Percentiles rank a stretch among this genome's conserved stretches.
phyloP scores from a whole-genome alignment of 768 basidiomycete species.

The Amanita jacksonii region DNA sequence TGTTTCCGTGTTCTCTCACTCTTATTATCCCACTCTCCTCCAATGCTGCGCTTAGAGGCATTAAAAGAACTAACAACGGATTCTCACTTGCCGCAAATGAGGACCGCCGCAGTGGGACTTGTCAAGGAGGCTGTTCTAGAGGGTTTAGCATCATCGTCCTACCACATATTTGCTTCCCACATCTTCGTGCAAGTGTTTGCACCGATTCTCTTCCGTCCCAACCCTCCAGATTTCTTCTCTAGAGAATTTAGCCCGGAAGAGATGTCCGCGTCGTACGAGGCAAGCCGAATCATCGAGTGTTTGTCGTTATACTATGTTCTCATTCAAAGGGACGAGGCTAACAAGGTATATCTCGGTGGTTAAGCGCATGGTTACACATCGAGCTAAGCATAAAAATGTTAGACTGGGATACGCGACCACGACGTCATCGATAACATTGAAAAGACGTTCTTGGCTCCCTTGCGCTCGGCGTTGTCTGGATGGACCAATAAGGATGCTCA shows the following conservation, averaged over 20 bases:
- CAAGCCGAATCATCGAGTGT: constrained; percentile 53
- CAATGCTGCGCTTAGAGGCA: constrained; percentile 41
- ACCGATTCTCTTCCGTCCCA: constrained; percentile 45
- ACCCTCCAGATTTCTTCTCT: constrained; percentile 43
- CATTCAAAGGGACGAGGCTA: constrained; percentile 45
- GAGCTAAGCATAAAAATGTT: not conserved
- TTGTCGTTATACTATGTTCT: constrained; percentile 63
- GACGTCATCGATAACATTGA: constrained; percentile 37
- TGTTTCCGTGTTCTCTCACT: constrained; percentile 51
- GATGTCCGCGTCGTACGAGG: constrained; percentile 46
- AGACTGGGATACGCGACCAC: constrained; percentile 45
- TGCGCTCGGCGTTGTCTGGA: constrained; percentile 27
- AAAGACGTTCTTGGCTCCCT: constrained; percentile 32
- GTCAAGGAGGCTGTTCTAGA: constrained; percentile 60
- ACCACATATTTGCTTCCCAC: constrained; percentile 44
- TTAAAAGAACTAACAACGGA: constrained; percentile 44
- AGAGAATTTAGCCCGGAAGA: constrained; percentile 27
- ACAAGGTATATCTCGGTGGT: constrained; percentile 39
- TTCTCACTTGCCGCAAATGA: constrained; percentile 52
- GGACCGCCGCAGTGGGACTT: constrained; percentile 56
- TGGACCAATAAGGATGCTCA: constrained; percentile 20
- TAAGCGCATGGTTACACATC: not conserved
- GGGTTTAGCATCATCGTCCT: constrained; percentile 23
- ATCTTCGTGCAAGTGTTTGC: constrained; percentile 50
- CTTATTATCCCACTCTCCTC: constrained; percentile 38